These are phyloP conservation scores for Phialocephala sp. DNA, from an alignment of 2,329 filamentous ascomycete species.

Conservation along the genomic window DNA sequence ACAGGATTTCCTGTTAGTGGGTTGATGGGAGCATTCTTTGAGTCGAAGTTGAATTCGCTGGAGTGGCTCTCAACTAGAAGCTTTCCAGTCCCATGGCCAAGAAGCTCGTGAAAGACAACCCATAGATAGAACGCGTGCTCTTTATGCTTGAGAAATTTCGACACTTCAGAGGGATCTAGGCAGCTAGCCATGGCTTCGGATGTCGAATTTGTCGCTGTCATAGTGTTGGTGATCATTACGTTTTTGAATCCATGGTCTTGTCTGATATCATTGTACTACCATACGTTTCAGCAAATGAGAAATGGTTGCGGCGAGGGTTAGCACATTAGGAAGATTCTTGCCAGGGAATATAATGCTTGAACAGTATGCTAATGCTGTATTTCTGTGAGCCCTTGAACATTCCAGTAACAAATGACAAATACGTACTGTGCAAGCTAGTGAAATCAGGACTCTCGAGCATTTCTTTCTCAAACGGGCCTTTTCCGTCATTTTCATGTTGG, in stretches of 20 bases:
- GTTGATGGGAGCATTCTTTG: conserved; percentile 58
- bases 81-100: conserved; percentile 69
- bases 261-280: neutral
- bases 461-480: conserved; percentile 71
- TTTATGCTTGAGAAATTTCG: no score
- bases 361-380: conserved; percentile 43
- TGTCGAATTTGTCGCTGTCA: neutral
- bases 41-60: conserved; percentile 67
- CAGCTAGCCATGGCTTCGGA: no score
- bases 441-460: conserved; percentile 76
- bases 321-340: conserved; percentile 52
- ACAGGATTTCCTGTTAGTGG: conserved; percentile 61
- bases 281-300: neutral
- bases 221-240: neutral
- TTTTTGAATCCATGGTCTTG: neutral
- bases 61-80: conserved; percentile 59
- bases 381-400: no score
- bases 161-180: no score
- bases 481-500: conserved; percentile 44
- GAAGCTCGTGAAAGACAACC: conserved; percentile 59
- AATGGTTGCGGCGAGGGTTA: neutral
- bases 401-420: no score
- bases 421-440: conserved; percentile 69
- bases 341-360: conserved; percentile 51
- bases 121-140: no score